These are phyloP conservation scores for Chaetomium cochliodes DNA, from an alignment of 495 filamentous ascomycete genomes.

Conservation along the genomic window DNA sequence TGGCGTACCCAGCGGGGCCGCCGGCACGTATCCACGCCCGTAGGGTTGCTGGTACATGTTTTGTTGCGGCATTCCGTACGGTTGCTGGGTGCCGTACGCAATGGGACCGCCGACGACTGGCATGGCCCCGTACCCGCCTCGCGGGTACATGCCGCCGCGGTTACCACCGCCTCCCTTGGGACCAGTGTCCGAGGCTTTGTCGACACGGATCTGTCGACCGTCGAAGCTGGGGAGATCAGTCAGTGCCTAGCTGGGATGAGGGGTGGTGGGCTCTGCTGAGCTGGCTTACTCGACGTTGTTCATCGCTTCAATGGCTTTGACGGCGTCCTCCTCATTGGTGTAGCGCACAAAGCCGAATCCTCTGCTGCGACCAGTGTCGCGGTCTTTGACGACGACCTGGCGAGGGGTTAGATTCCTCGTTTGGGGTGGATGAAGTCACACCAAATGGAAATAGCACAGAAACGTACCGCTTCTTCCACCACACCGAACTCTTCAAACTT, in stretches of 20 bases:
- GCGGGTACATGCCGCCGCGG: constrained; percentile 35
- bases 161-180: constrained; percentile 54
- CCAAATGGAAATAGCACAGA: constrained; percentile 24
- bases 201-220: constrained; percentile 91
- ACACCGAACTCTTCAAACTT: constrained; percentile 88
- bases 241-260: constrained; percentile 13
- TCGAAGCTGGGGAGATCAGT: constrained; percentile 68
- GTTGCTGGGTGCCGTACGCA: constrained; percentile 42
- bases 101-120: constrained; percentile 34
- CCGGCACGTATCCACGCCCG: constrained; percentile 34
- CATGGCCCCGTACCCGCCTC: constrained; percentile 35
- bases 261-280: neutral
- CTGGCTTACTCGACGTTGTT: constrained; percentile 85
- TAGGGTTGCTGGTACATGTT: constrained; percentile 32
- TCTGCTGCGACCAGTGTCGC: constrained; percentile 90
- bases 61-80: constrained; percentile 31
- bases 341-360: constrained; percentile 98
- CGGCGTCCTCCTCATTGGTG: constrained; percentile 74
- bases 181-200: constrained; percentile 85
- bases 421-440: constrained; percentile 3
- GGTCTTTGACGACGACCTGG: constrained; percentile 96
- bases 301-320: constrained; percentile 77
- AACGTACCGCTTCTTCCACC: constrained; percentile 89
- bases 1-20: constrained; percentile 31
- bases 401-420: constrained; percentile 27